phyloP scores from a whole-genome alignment of 2,329 filamentous ascomycete genomes.

The Colletotrichum spinosum region DNA sequence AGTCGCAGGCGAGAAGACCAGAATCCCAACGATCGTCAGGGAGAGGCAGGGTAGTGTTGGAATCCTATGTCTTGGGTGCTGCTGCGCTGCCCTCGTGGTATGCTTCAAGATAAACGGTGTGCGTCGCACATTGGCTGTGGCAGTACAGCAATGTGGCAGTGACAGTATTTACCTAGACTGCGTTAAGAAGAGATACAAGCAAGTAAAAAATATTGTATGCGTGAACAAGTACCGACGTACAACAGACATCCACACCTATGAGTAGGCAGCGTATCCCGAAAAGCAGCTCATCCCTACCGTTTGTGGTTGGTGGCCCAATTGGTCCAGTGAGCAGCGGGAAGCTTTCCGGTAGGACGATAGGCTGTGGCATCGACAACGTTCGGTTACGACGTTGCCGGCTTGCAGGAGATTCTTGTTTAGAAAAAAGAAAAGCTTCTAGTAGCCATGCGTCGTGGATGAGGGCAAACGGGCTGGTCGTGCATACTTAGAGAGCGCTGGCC shows the following conservation, averaged over 20 bases:
- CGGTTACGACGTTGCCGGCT: not conserved
- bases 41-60: constrained; percentile 24
- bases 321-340: constrained; percentile 36
- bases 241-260: too few species aligned
- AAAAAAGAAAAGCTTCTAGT: not conserved
- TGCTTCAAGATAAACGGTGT: not conserved
- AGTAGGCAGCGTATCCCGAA: not conserved
- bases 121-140: constrained; percentile 23
- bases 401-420: not conserved
- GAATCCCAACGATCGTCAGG: constrained; percentile 29
- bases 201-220: too few species aligned
- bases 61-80: constrained; percentile 21
- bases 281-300: constrained; percentile 28
- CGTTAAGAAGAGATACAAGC: too few species aligned
- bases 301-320: constrained; percentile 14
- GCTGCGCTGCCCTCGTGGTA: too few species aligned
- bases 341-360: constrained; percentile 31
- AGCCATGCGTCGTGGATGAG: too few species aligned
- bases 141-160: not conserved
- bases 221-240: too few species aligned
- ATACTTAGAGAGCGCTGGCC: not conserved
- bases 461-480: too few species aligned
- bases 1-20: constrained; percentile 2
- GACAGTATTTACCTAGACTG: too few species aligned
- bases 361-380: constrained; percentile 22